Evolutionary conservation across 2,329 filamentous ascomycete genomes (phyloP), one percentile per base, ranked within the genome.

Genomic region (Blastomyces parvus): DNA sequence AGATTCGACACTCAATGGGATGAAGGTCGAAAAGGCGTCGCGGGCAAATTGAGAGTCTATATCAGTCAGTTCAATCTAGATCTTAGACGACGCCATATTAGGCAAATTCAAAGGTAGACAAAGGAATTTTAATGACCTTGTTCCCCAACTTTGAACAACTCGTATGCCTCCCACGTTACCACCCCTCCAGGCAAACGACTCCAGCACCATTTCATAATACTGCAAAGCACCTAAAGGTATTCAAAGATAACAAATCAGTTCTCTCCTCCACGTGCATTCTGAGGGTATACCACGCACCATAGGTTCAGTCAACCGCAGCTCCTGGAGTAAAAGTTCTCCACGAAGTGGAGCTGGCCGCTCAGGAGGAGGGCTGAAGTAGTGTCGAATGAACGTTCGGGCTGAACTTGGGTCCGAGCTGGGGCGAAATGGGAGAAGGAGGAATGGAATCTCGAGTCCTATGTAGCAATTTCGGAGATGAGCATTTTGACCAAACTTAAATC

Each of bases 131-230:
- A 69, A 77, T 68, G 83, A 95, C 91, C 91, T 81, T 88, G 85
- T 79, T 99, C 94, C 73, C 94, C 94, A 68, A 95, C 88, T 71
- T 89, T 91, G 82, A 99, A 99, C 27, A 96, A 83, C 74, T 97
- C 92, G 73, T 99, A 99, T 52, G 91, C 91, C 71, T 97, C 91
- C 94, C 94, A 97, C 64, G 91, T 91, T 44, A 99, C 92, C 17
- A 99, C 87, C 71, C 94, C 94, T 64, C 91, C 91, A 52, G 88
- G 86, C 60, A 99, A 81, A 77, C 94, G 86, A 74, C 90, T 92
- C 94, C 94, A 99, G 76, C 93, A 97, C 94, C 94, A 99, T 80
- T 97, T 99, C 67, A 94, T 82, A 52, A 97, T 91, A 70, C 92
- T 94, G 67, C 91, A 92, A 62, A 99, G 84, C 63, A 96, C 91